Evolutionary conservation across 345 rosid species (phyloP), one percentile per base, ranked within the genome.

Genomic region (Physaria fendleri): DNA sequence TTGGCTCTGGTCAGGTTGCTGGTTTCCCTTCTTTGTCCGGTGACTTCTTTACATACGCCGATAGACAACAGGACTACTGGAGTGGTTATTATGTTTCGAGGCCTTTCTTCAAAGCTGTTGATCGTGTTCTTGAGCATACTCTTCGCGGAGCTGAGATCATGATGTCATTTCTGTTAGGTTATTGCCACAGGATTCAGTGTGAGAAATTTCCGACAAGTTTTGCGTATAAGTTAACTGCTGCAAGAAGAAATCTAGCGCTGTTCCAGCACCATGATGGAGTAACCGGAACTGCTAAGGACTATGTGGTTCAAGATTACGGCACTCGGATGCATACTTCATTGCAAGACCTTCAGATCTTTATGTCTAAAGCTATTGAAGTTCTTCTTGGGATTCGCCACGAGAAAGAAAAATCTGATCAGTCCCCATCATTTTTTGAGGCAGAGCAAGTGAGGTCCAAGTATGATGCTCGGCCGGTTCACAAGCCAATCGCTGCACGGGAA

Each of bases 191-290:
- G 67, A 38, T 80, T 51, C 95, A 83, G 46, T 90, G 99, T 61
- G 99, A 85, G 71, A 93, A 83, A 62, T 76, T 83, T 56, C 96
- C 94, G 2, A 69, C 77, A 15, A 79, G 88, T 22, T 87, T 82
- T 65, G 74, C 88, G 4, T 79, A 81, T 69, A 93, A 93, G 82
- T 69, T 90, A 76, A 84, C 90, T 12, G 97, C 97, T 68, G 97
- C 99, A 1, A 81, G 97, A 82, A 81, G 99, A 74, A 93, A 87
- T 62, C 78, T 93, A 62, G 97, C 99, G 73, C 96, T 93, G 49
- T 93, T 93, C 78, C 99, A 93, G 80, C 99, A 93, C 75, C 99
- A 93, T 62, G 99, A 93, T 67, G 99, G 99, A 44, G 90, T 93
- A 41, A 90, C 99, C 1, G 99, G 99, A 33, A 93, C 97, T 21